Conservation (phyloP, 2,329 filamentous ascomycete species). For the Grosmannia serpens region DNA sequence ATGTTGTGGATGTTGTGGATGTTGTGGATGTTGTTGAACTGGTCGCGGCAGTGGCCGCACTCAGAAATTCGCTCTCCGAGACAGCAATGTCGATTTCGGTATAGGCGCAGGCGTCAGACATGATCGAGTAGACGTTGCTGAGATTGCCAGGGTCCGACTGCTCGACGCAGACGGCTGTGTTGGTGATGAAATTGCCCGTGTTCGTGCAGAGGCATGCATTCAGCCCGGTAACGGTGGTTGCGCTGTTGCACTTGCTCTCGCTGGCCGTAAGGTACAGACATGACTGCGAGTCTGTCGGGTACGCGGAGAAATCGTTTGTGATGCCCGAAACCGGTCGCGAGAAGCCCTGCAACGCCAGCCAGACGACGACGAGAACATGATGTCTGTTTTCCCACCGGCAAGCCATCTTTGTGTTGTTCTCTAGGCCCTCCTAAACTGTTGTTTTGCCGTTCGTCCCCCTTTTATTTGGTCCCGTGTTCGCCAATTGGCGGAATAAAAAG, state of each 20-base stretch:
- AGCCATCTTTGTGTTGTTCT: neutral
- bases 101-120: conserved; percentile 30
- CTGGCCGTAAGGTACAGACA: conserved; percentile 32
- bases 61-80: conserved; percentile 28
- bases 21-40: neutral
- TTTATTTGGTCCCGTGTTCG: neutral
- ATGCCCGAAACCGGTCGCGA: neutral
- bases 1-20: too few species aligned
- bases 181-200: conserved; percentile 34
- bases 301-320: conserved; percentile 29
- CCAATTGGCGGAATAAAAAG: neutral
- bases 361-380: neutral
- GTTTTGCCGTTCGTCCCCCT: neutral
- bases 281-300: conserved; percentile 27
- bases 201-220: conserved; percentile 41
- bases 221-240: conserved; percentile 24
- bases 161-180: conserved; percentile 34
- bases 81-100: conserved; percentile 33
- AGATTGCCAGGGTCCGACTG: conserved; percentile 24
- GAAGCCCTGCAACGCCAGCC: neutral
- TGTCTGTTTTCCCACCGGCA: neutral
- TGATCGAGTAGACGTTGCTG: conserved; percentile 28
- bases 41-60: conserved; percentile 4
- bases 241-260: conserved; percentile 26
- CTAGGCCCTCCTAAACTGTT: neutral